Evolutionary conservation across 768 basidiomycete genomes (phyloP).

Genomic region (Amanita pallidorosea): DNA sequence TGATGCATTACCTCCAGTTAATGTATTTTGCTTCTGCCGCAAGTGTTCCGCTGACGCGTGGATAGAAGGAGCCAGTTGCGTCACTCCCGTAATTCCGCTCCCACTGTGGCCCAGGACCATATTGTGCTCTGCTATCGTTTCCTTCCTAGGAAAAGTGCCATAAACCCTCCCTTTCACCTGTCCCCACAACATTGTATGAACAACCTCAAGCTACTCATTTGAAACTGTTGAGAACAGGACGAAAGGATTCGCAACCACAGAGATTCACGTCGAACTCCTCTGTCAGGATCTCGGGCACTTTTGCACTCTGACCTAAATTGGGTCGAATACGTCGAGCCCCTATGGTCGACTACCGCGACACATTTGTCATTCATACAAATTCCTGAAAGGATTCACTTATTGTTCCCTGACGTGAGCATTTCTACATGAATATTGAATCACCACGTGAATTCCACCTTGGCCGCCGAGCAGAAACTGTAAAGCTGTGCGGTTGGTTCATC

Average conservation of each 20-base stretch:
- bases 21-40: background rate
- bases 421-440: background rate
- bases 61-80: background rate
- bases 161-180: background rate
- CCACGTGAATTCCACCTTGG: background rate
- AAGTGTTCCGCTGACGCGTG: background rate
- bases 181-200: background rate
- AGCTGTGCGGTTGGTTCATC: no score
- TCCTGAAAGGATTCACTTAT: background rate
- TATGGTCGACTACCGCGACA: background rate
- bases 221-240: no score
- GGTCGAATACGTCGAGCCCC: no score
- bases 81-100: background rate
- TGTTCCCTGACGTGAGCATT: background rate
- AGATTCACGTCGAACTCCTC: background rate
- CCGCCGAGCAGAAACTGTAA: background rate
- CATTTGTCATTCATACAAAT: background rate
- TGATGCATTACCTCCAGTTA: background rate
- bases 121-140: background rate
- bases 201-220: background rate
- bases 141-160: background rate
- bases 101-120: background rate
- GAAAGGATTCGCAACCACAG: background rate
- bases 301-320: no score
- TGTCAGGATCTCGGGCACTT: background rate